Evolutionary conservation across 2,329 filamentous ascomycete species (phyloP), one percentile per base, ranked within the genome.

Genomic region (Didymella exigua): DNA sequence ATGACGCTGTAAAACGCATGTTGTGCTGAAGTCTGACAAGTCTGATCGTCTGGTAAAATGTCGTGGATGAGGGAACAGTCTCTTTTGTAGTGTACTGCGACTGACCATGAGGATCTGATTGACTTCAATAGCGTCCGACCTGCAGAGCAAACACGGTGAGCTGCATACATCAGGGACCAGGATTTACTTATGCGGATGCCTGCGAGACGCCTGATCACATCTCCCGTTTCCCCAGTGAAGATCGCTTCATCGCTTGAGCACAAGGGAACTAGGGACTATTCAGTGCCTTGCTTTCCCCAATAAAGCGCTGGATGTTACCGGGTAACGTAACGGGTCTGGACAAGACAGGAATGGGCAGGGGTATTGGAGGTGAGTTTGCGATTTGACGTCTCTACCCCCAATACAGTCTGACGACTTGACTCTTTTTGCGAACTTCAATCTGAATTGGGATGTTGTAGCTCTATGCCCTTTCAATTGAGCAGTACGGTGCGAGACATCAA

Each of bases 1-100:
- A 50, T 38, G 53, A 40, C 27, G 58, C 43, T 9, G 54, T 56
- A 48, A 66, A 40, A 46, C 45, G 66, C 68, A 72, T 72, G 29
- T 42, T 68, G 49, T 40, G 40, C 8, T 27, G n/a, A 9, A 42
- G 33, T 52, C 23, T n/a, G 27, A 37, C 33, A 19, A 29, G 14
- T n/a, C n/a, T 13, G 38, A 42, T 33, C 4, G 38, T 26, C 18
- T 13, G 26, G 26, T 18, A 13, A 23, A 3, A 33, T 34, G 30
- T n/a, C 10, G 37, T 29, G 21, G 19, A 33, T 23, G 38, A 24
- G 27, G 34, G 5, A 40, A 16, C 18, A 18, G 6, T 29, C 27
- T 41, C 41, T n/a, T 54, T 54, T 54, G 45, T 54, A 54, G 31
- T 38, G 9, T 27, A 13, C 5, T 27, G 33, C 23, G 31, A 31